Conservation (phyloP, 768 basidiomycete species). For the Termitomyces eurrhizus region DNA sequence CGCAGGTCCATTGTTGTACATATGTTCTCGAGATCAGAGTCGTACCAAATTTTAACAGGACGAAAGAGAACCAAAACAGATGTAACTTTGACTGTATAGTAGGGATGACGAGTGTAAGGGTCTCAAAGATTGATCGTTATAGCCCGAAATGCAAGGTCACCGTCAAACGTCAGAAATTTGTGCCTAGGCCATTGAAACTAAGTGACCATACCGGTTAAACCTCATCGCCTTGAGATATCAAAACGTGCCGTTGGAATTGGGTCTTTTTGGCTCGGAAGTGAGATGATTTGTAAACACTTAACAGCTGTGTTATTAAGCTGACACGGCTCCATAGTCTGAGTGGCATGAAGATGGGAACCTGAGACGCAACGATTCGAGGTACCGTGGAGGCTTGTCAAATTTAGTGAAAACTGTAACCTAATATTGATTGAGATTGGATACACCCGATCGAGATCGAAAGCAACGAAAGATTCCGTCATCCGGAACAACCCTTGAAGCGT, state of each 20-base stretch:
- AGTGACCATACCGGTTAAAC: neutral
- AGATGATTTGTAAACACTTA: slow-evolving; percentile 1
- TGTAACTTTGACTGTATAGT: neutral
- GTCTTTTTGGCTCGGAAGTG: slow-evolving; percentile 3
- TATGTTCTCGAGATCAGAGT: slow-evolving; percentile 3
- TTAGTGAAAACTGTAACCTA: slow-evolving; percentile 11
- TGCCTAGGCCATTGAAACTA: slow-evolving; percentile 6
- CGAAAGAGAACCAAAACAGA: neutral
- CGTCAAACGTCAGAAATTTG: slow-evolving; percentile 1
- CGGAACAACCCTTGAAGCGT: slow-evolving; percentile 19
- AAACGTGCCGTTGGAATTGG: neutral
- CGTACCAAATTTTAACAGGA: neutral
- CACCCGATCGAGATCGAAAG: slow-evolving; percentile 19
- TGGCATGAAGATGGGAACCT: neutral
- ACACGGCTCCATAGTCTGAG: slow-evolving; percentile 5
- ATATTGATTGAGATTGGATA: slow-evolving; percentile 14
- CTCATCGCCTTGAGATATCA: slow-evolving; percentile 7
- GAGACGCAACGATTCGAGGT: slow-evolving; percentile 7
- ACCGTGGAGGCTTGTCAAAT: slow-evolving; percentile 12
- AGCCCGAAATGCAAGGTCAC: neutral
- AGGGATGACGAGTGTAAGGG: neutral
- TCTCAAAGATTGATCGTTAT: neutral
- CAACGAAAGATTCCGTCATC: slow-evolving; percentile 28
- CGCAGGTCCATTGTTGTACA: slow-evolving; percentile 6
- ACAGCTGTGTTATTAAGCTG: slow-evolving; percentile 7